Evolutionary conservation across 1,284 basidiomycete genomes (phyloP).

Genomic region (Singerocomus inundabilis): DNA sequence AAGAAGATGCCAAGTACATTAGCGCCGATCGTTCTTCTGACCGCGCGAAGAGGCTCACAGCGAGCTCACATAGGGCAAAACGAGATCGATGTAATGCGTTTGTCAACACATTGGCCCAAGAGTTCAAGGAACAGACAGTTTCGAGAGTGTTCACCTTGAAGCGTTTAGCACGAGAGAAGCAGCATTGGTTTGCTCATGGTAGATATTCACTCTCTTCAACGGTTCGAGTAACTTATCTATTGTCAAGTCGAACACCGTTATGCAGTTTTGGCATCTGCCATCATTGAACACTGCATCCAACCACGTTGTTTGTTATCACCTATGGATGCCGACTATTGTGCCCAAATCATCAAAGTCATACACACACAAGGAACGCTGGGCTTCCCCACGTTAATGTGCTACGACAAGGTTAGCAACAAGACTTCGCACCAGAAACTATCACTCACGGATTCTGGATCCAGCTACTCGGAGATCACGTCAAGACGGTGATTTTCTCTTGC

Average conservation of each 20-base stretch:
- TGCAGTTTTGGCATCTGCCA: constrained; percentile 51
- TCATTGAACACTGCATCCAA: constrained; percentile 91
- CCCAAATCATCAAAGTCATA: constrained; percentile 85
- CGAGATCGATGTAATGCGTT: constrained; percentile 63
- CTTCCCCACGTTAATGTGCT: constrained; percentile 84
- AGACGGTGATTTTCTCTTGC: constrained; percentile 85
- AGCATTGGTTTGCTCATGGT: constrained; percentile 86
- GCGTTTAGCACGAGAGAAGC: constrained; percentile 78
- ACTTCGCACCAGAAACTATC: neutral
- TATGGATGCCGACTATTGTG: constrained; percentile 94
- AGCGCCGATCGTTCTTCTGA: constrained; percentile 66
- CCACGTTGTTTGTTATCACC: constrained; percentile 91
- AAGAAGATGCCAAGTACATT: constrained; percentile 58
- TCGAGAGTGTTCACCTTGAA: constrained; percentile 73
- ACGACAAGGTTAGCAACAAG: constrained; percentile 66
- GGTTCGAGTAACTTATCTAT: constrained; percentile 12
- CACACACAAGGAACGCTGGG: constrained; percentile 85
- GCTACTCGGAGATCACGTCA: constrained; percentile 82
- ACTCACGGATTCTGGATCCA: constrained; percentile 33
- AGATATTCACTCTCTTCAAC: constrained; percentile 24
- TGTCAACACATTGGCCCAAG: constrained; percentile 55
- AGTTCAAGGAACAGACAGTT: constrained; percentile 75
- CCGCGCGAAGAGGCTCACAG: constrained; percentile 51
- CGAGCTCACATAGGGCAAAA: constrained; percentile 54
- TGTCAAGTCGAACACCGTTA: constrained; percentile 46